Evolutionary conservation across 352 stramenopile genomes (phyloP).

Genomic region (Thalassiosira livingstoniorum): DNA sequence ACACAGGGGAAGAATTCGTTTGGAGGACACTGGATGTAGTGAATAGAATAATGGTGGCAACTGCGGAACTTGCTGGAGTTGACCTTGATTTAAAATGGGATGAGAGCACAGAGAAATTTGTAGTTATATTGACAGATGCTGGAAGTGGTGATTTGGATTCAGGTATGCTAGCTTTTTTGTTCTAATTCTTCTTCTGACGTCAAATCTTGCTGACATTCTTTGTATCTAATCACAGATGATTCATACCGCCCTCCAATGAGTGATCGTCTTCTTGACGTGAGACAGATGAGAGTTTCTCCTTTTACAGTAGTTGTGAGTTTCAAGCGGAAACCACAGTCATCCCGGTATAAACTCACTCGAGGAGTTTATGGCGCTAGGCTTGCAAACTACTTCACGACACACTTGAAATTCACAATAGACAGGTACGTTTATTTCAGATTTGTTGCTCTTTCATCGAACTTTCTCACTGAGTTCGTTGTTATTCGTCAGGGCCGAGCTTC

Average conservation of each 20-base stretch:
- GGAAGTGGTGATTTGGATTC: constrained; percentile 62
- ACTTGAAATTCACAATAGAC: constrained; percentile 84
- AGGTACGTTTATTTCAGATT: neutral
- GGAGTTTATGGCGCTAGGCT: constrained; percentile 70
- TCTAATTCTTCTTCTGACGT: no score
- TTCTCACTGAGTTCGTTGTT: constrained; percentile 35
- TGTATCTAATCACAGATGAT: constrained; percentile 35
- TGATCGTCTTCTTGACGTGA: constrained; percentile 81
- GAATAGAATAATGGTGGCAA: constrained; percentile 80
- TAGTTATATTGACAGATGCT: constrained; percentile 65
- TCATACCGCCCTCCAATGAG: constrained; percentile 76
- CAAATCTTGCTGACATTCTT: neutral
- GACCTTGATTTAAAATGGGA: constrained; percentile 80
- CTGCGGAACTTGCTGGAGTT: constrained; percentile 75
- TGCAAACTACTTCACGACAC: constrained; percentile 84
- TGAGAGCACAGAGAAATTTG: constrained; percentile 66
- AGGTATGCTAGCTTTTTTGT: constrained; percentile 43
- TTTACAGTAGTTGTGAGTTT: constrained; percentile 83
- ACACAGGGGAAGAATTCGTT: constrained; percentile 84
- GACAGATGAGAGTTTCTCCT: constrained; percentile 77
- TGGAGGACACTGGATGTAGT: constrained; percentile 84
- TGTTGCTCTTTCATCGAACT: constrained; percentile 1
- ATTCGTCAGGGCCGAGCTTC: constrained; percentile 65
- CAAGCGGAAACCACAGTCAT: constrained; percentile 76
- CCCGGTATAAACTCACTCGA: constrained; percentile 68